A percentile compares a stretch with the other conserved stretches of the same genome.
Evolutionary conservation across 2,329 filamentous ascomycete species (phyloP).

Genomic region (Ustulina deusta): DNA sequence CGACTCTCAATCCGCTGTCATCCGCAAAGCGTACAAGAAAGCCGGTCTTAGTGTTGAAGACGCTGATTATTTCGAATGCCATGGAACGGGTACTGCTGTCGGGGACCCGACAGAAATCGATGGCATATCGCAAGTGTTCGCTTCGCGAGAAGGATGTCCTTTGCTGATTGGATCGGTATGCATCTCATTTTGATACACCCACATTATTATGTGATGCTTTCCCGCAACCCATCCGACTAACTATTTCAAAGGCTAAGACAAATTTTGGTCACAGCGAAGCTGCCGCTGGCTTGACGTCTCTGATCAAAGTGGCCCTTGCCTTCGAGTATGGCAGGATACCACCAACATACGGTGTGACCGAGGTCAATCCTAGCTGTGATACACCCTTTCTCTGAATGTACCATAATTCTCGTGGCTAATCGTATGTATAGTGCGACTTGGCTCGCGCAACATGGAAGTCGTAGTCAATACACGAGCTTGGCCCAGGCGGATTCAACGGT

Average conservation of each 20-base stretch:
- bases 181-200: no score
- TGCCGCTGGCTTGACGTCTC: constrained; percentile 36
- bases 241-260: constrained; percentile 38
- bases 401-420: background rate
- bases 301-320: constrained; percentile 39
- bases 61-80: constrained; percentile 20
- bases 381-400: no score
- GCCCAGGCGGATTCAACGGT: background rate
- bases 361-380: background rate
- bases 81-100: constrained; percentile 24
- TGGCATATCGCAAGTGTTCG: background rate
- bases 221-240: no score
- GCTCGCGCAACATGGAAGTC: background rate
- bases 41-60: background rate
- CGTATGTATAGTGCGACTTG: background rate
- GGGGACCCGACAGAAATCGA: constrained; percentile 21
- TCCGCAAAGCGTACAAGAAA: background rate
- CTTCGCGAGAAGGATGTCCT: background rate
- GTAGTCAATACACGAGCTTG: background rate
- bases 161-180: constrained; percentile 14
- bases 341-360: background rate
- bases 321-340: constrained; percentile 11
- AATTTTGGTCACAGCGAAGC: constrained; percentile 43
- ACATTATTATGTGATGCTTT: no score
- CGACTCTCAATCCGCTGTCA: background rate